A percentile compares a stretch with the other conserved stretches of the same genome.
Conservation (phyloP, 2,329 filamentous ascomycete species). For the Fusarium humuli region DNA sequence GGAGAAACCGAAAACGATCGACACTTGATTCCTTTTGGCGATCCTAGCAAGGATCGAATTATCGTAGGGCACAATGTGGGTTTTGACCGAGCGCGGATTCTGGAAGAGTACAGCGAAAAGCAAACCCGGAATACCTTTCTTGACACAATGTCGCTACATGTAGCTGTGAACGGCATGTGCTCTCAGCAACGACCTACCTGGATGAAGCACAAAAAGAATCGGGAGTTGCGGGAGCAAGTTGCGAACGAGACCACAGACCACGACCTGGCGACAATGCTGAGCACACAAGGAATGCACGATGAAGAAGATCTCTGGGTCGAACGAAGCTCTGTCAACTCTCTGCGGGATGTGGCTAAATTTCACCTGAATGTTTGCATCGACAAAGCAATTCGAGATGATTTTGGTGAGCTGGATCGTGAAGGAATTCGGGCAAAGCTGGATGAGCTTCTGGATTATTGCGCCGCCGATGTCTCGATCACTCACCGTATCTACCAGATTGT, state of each 20-base stretch:
- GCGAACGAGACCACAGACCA: constrained; percentile 76
- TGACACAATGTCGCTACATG: constrained; percentile 98
- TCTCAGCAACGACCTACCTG: constrained; percentile 95
- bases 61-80: constrained; percentile 96
- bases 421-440: constrained; percentile 80
- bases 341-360: constrained; percentile 95
- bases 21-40: constrained; percentile 89
- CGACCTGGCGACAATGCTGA: constrained; percentile 77
- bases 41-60: constrained; percentile 77
- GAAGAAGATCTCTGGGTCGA: constrained; percentile 97
- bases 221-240: constrained; percentile 84
- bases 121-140: constrained; percentile 89
- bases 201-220: constrained; percentile 95
- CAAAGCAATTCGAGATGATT: constrained; percentile 87
- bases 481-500: constrained; percentile 95
- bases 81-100: constrained; percentile 88
- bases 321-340: constrained; percentile 92
- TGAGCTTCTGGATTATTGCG: constrained; percentile 91
- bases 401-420: constrained; percentile 81
- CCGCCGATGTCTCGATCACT: constrained; percentile 91
- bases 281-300: constrained; percentile 77
- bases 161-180: constrained; percentile 99
- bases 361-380: constrained; percentile 93
- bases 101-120: constrained; percentile 87
- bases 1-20: constrained; percentile 80